Evolutionary conservation across 192 early-diverging fungal genomes (phyloP).

Genomic region (Coemansia sp.): DNA sequence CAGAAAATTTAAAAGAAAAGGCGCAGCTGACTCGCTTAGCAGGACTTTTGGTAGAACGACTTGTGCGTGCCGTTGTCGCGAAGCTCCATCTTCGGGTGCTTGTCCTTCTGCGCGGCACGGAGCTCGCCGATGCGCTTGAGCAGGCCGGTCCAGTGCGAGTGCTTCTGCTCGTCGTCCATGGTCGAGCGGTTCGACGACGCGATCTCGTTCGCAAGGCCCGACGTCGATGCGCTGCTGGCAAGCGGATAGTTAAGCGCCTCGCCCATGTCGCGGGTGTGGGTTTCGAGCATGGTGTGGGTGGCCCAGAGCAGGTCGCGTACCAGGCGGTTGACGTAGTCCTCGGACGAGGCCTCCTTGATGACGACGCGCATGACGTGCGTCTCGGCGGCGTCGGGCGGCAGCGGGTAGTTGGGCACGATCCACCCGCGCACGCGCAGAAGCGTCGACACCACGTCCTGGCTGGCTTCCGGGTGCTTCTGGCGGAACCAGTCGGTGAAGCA

Average conservation of each 20-base stretch:
- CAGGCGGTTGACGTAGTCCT: conserved; percentile 55
- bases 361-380: conserved; percentile 66
- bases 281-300: conserved; percentile 51
- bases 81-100: conserved; percentile 12
- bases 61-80: conserved; percentile 16
- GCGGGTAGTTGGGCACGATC: conserved; percentile 76
- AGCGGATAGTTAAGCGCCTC: conserved; percentile 38
- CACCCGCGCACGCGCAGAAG: conserved; percentile 66
- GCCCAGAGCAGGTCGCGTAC: conserved; percentile 57
- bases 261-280: conserved; percentile 25
- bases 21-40: too few species aligned
- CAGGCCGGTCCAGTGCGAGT: conserved; percentile 31
- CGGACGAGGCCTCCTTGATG: conserved; percentile 58
- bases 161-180: conserved; percentile 17
- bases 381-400: conserved; percentile 53
- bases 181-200: conserved; percentile 10
- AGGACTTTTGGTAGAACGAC: conserved; percentile 35
- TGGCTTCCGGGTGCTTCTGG: conserved; percentile 51
- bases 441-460: conserved; percentile 60
- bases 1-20: neutral
- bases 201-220: conserved; percentile 30
- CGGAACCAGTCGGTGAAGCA: conserved; percentile 58
- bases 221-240: conserved; percentile 20
- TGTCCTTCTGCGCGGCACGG: neutral
- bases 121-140: conserved; percentile 39